Evolutionary conservation across 2,329 filamentous ascomycete genomes (phyloP), one percentile per base, ranked within the genome.

Genomic region (Fonsecaea multimorphosa): DNA sequence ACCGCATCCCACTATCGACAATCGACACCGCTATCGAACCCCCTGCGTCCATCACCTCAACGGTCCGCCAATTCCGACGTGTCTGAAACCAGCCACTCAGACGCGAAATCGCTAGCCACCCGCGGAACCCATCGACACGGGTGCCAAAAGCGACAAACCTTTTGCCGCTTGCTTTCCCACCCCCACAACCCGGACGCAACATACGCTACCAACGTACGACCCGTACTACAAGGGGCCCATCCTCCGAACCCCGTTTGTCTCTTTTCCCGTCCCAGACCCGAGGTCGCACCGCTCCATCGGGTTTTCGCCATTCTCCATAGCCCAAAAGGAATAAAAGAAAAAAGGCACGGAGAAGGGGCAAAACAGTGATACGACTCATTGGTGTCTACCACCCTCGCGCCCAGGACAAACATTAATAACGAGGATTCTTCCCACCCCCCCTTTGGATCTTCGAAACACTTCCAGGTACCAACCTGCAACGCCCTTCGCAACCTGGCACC

Each of bases 301-400:
- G 40, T 63, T 60, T 63, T 68, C 49, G 58, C 62, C 62, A 58
- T 65, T 56, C 53, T 54, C 63, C 58, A 59, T 61, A 31, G n/a
- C 27, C 51, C 51, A 32, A 31, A 31, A 34, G 14, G 51, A 44
- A 51, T 14, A 46, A 40, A 57, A 58, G 64, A 32, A 52, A 61
- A 54, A 36, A 63, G 65, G 56, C 64, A 69, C 65, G 65, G 67
- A 59, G 65, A 67, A 67, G 67, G 67, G 67, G 58, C 59, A 57
- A 61, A 58, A 53, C 44, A 52, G 27, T 54, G 51, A 56, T 38
- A 34, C 54, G 29, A 56, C 44, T 60, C 52, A 60, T 58, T 59
- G 49, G 27, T 58, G 58, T 52, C 58, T 61, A 61, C 63, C 51
- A 56, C 58, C 58, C 52, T 40, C n/a, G 44, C 44, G 29, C 8